phyloP scores from a whole-genome alignment of 2,329 filamentous ascomycete species.

The Penicillium decumbens region DNA sequence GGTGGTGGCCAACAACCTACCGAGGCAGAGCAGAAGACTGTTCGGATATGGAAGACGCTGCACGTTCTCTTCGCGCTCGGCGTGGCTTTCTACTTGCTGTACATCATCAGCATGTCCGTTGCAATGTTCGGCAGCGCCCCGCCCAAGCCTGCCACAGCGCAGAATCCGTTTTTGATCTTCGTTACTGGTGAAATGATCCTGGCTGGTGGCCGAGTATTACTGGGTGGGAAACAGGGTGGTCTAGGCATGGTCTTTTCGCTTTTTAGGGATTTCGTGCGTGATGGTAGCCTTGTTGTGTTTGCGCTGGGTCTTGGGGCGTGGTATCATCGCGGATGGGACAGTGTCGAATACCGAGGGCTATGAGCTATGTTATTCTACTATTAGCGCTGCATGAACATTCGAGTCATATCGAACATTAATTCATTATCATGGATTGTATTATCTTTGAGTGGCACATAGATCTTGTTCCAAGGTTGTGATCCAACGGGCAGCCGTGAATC shows the following conservation, averaged over 20 bases:
- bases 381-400: constrained; percentile 7
- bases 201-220: constrained; percentile 35
- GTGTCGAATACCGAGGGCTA: background rate
- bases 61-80: constrained; percentile 56
- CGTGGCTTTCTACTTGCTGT: constrained; percentile 51
- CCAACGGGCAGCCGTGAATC: no score
- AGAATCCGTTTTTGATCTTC: constrained; percentile 46
- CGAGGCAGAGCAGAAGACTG: constrained; percentile 33
- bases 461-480: no score
- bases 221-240: constrained; percentile 26
- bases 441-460: background rate
- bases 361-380: background rate
- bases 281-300: constrained; percentile 46
- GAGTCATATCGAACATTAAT: background rate
- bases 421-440: background rate
- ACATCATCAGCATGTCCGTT: constrained; percentile 35
- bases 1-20: constrained; percentile 38
- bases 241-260: constrained; percentile 36
- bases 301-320: constrained; percentile 43
- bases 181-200: constrained; percentile 45
- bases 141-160: constrained; percentile 43
- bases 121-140: constrained; percentile 38
- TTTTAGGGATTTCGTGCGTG: constrained; percentile 37
- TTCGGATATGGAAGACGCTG: constrained; percentile 52
- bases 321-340: constrained; percentile 35